Percentiles rank a stretch among this genome's conserved stretches.
Conservation (phyloP, 1,284 basidiomycete species). For the Pascua guehoae region DNA sequence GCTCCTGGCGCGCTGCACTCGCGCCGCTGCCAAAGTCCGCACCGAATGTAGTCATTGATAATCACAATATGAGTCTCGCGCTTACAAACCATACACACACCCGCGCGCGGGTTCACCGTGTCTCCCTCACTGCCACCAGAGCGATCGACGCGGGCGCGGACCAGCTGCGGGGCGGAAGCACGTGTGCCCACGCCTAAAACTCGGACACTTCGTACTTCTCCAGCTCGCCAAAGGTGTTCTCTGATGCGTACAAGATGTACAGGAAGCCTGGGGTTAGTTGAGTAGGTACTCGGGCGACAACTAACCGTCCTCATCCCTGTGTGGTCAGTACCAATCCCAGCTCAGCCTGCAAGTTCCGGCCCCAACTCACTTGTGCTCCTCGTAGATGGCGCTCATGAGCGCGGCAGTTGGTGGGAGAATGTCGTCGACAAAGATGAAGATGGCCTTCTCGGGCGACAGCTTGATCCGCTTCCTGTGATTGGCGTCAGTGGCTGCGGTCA, state of each 20-base stretch:
- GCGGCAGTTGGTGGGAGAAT: conserved; percentile 97
- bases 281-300: neutral
- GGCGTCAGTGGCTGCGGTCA: conserved; percentile 1
- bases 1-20: too few species aligned
- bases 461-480: conserved; percentile 87
- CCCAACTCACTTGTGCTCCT: conserved; percentile 88
- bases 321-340: conserved; percentile 4
- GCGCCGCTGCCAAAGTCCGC: too few species aligned
- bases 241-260: conserved; percentile 92
- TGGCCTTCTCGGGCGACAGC: conserved; percentile 98
- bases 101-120: too few species aligned
- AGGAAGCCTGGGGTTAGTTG: conserved; percentile 62
- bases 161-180: too few species aligned
- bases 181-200: neutral
- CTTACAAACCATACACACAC: too few species aligned
- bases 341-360: too few species aligned
- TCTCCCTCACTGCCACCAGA: too few species aligned
- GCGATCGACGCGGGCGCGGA: too few species aligned
- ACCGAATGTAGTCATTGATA: too few species aligned
- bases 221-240: conserved; percentile 79
- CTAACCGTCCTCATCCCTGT: conserved; percentile 78
- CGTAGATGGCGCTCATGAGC: conserved; percentile 97
- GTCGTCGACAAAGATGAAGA: conserved; percentile 99
- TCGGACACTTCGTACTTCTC: conserved; percentile 12
- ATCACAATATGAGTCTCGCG: too few species aligned